Evolutionary conservation across 441 rosid genomes (phyloP), one percentile per base, ranked within the genome.

Genomic region (Cnidoscolus chayamansa): DNA sequence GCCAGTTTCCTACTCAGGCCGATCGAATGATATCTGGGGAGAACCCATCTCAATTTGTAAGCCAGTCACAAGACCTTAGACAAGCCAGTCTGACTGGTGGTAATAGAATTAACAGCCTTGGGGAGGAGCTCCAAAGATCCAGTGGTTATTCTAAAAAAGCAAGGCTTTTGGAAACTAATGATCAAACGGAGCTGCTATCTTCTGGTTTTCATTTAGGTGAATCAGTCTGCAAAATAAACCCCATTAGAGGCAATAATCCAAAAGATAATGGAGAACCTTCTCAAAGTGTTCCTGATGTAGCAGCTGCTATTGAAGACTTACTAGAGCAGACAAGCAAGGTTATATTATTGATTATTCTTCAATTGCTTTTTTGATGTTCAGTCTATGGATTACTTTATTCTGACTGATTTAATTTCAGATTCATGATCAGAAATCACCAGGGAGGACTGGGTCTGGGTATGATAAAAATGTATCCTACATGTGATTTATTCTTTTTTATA

Each of bases 311-410:
- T 78, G 99, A 93, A 88, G 94, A 93, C 87, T 82, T 96, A 75
- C 77, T 90, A 77, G 97, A 89, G 93, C 94, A 91, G 87, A 88
- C 98, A 43, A 89, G 91, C 78, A 91, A 90, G 94, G 97, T 93
- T 79, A 78, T 77, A 43, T 31, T 65, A 76, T 48, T 77, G 57
- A 63, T 77, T 50, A 43, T 65, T 74, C 19, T 65, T 67, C 50
- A 62, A 50, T 61, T 79, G 59, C 70, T 72, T 74, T 65, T 69
- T 67, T 63, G 8, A 56, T 64, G 53, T 70, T 57, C 66, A 50
- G 2, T 71, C 67, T 74, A 25, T 71, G 70, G 64, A 63, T 57
- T 79, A 76, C 73, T 78, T 82, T 55, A 63, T 75, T 63, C 79
- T 40, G 63, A 67, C 60, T 81, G 50, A 12, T 79, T 78, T 78